Evolutionary conservation across 192 early-diverging fungal species (phyloP).

Genomic region (Coemansia sp.): DNA sequence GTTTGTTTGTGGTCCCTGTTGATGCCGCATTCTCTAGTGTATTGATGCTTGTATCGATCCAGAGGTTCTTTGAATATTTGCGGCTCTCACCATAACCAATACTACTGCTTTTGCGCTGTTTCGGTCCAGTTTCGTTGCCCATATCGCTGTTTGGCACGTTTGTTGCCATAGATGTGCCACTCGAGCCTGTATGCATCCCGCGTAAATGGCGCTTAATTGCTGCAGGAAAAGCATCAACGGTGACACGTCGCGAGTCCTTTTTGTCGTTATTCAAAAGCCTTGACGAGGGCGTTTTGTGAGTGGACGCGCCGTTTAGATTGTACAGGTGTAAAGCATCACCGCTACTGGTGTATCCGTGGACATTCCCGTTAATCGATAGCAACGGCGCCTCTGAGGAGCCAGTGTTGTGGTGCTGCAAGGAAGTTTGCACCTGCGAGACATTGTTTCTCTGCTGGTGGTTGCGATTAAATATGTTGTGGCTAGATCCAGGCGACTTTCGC

Average conservation of each 20-base stretch:
- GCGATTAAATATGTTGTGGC: constrained; percentile 11
- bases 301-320: not conserved
- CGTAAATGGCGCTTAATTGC: constrained; percentile 48
- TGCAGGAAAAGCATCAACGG: constrained; percentile 53
- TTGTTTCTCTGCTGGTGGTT: not conserved
- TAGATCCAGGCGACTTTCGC: not conserved
- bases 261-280: constrained; percentile 5
- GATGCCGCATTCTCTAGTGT: not conserved
- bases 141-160: not conserved
- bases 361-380: not conserved
- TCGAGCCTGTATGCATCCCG: constrained; percentile 11
- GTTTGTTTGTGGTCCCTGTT: not conserved
- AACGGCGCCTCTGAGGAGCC: not conserved
- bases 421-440: not conserved
- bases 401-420: constrained; percentile 7
- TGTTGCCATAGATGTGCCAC: not conserved
- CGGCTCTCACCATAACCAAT: constrained; percentile 22
- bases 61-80: constrained; percentile 15
- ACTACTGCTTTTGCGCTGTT: constrained; percentile 11
- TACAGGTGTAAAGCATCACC: not conserved
- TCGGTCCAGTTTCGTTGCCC: not conserved
- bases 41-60: constrained; percentile 34
- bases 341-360: not conserved
- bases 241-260: constrained; percentile 40
- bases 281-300: constrained; percentile 12